Conservation (phyloP, 306 rosid genomes). For the Alnus glutinosa region DNA sequence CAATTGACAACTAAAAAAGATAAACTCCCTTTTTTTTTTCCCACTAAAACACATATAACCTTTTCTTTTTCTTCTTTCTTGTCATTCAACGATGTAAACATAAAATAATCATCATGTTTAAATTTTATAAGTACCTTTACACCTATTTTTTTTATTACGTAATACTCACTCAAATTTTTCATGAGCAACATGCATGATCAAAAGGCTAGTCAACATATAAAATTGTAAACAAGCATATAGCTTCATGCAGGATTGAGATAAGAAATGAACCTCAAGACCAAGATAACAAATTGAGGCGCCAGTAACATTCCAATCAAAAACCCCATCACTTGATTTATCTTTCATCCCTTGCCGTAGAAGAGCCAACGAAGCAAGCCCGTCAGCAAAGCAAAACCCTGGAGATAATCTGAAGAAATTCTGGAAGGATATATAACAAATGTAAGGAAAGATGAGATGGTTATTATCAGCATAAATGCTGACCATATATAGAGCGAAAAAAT, state of each 20-base stretch:
- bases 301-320: constrained; percentile 90
- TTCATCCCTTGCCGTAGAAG: constrained; percentile 97
- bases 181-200: background rate
- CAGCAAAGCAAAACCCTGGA: constrained; percentile 98
- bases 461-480: constrained; percentile 12
- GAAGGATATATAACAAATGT: constrained; percentile 32
- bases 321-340: constrained; percentile 74
- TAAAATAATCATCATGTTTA: background rate
- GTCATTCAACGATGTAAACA: background rate
- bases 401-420: constrained; percentile 95
- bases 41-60: background rate
- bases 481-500: constrained; percentile 8
- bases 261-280: constrained; percentile 66
- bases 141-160: background rate
- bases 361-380: constrained; percentile 96
- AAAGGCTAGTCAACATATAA: background rate
- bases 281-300: constrained; percentile 95
- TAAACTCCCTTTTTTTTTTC: background rate
- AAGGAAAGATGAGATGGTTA: constrained; percentile 22
- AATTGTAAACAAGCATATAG: background rate
- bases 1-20: background rate
- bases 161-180: background rate
- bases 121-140: background rate
- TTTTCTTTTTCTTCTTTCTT: background rate
- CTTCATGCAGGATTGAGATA: background rate